Evolutionary conservation across 2,329 filamentous ascomycete genomes (phyloP).

Genomic region (Sporothrix euskadiensis): DNA sequence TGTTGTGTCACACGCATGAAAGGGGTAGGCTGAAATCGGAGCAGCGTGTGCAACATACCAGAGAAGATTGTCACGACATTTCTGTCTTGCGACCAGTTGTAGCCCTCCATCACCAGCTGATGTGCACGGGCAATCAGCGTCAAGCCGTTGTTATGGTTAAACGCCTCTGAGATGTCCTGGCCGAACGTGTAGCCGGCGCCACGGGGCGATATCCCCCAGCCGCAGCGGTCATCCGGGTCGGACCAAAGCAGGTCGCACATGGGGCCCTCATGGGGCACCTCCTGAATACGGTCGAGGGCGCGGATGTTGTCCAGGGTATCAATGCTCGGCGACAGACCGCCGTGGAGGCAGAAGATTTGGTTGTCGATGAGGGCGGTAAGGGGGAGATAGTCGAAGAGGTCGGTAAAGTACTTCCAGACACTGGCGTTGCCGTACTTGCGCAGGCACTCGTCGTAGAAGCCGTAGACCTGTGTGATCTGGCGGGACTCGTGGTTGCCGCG

Average conservation of each 20-base stretch:
- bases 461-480: slow-evolving; percentile 98
- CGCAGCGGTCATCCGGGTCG: slow-evolving; percentile 93
- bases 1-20: neutral
- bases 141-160: slow-evolving; percentile 98
- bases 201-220: slow-evolving; percentile 93
- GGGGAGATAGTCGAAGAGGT: slow-evolving; percentile 97
- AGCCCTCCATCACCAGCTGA: slow-evolving; percentile 99
- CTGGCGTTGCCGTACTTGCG: slow-evolving; percentile 99
- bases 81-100: slow-evolving; percentile 98
- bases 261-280: slow-evolving; percentile 95
- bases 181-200: slow-evolving; percentile 94
- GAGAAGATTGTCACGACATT: slow-evolving; percentile 99
- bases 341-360: slow-evolving; percentile 98
- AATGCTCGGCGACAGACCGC: slow-evolving; percentile 92
- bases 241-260: slow-evolving; percentile 99
- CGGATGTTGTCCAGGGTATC: slow-evolving; percentile 95
- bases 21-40: neutral
- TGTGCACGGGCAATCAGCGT: slow-evolving; percentile 94
- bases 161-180: slow-evolving; percentile 96
- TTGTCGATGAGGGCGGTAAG: slow-evolving; percentile 97
- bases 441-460: slow-evolving; percentile 98
- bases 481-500: slow-evolving; percentile 98
- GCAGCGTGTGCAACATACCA: slow-evolving; percentile 53
- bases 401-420: slow-evolving; percentile 99
- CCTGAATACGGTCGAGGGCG: slow-evolving; percentile 92